Conservation (phyloP, 2,329 filamentous ascomycete species). For the Chrysoporthe puriensis region DNA sequence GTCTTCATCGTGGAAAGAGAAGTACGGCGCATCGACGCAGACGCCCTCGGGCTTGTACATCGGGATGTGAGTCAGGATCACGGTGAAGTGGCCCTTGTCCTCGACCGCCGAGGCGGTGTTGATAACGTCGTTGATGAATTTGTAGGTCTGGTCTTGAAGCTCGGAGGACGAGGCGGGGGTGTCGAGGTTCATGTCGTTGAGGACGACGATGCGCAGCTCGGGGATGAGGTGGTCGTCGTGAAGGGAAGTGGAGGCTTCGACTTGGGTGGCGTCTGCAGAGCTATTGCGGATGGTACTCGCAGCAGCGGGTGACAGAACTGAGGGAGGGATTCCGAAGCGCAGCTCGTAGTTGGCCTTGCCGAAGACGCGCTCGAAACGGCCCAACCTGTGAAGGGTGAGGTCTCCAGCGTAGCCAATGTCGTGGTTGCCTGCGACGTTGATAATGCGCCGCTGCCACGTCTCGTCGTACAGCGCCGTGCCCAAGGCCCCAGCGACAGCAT, state of each 20-base stretch:
- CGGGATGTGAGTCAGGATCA: slow-evolving; percentile 91
- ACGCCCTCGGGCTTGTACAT: slow-evolving; percentile 81
- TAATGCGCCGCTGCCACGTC: slow-evolving; percentile 74
- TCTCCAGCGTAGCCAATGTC: slow-evolving; percentile 97
- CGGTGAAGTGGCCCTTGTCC: slow-evolving; percentile 69
- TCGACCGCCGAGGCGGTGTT: slow-evolving; percentile 63
- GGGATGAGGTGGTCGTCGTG: slow-evolving; percentile 57
- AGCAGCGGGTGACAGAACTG: slow-evolving; percentile 40
- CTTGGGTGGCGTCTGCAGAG: background rate
- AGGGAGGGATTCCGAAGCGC: slow-evolving; percentile 65
- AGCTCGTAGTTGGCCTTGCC: slow-evolving; percentile 91
- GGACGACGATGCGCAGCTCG: slow-evolving; percentile 78
- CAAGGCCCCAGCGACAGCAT: slow-evolving; percentile 55
- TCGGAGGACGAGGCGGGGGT: slow-evolving; percentile 70
- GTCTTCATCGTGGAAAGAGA: slow-evolving; percentile 72
- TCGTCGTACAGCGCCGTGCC: slow-evolving; percentile 50
- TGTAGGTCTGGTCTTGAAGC: slow-evolving; percentile 77
- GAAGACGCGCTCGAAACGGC: slow-evolving; percentile 82
- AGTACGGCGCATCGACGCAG: slow-evolving; percentile 83
- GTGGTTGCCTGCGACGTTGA: slow-evolving; percentile 94
- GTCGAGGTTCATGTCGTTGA: slow-evolving; percentile 95
- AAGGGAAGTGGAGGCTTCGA: slow-evolving; percentile 38
- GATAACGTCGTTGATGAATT: slow-evolving; percentile 74
- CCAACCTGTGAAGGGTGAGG: slow-evolving; percentile 73
- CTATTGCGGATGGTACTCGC: slow-evolving; percentile 42